phyloP scores from a whole-genome alignment of 495 filamentous ascomycete genomes.

The Neurospora africana region DNA sequence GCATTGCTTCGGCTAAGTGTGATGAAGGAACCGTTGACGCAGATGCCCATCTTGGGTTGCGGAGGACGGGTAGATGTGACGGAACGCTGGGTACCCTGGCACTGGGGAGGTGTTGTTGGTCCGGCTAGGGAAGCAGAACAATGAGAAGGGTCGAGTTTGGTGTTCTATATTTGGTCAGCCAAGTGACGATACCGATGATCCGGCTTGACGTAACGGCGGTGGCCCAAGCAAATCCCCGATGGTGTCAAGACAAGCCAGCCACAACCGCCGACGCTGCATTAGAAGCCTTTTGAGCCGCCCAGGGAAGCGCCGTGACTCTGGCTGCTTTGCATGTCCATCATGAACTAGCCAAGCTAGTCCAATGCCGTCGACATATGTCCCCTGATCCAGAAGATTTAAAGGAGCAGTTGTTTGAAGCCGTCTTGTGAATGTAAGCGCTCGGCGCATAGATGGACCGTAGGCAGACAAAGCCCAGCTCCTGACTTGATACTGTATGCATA shows the following conservation, averaged over 20 bases:
- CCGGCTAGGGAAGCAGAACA: slow-evolving; percentile 11
- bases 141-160: not conserved
- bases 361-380: not conserved
- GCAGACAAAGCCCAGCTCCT: not conserved
- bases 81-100: slow-evolving; percentile 2
- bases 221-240: slow-evolving; percentile 10
- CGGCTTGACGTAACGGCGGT: slow-evolving; percentile 15
- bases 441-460: not conserved
- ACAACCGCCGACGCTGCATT: slow-evolving; percentile 1
- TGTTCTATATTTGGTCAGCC: not conserved
- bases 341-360: not conserved
- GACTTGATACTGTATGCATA: not conserved
- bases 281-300: not conserved
- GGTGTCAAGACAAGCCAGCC: slow-evolving; percentile 8
- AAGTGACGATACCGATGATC: slow-evolving; percentile 1
- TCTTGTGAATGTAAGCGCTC: not conserved
- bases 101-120: not conserved
- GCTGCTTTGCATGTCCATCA: slow-evolving; percentile 4
- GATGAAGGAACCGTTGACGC: slow-evolving; percentile 11
- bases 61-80: slow-evolving; percentile 8
- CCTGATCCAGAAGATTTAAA: not conserved
- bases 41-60: slow-evolving; percentile 10
- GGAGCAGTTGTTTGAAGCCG: not conserved
- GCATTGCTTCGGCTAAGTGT: slow-evolving; percentile 8
- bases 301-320: not conserved